A percentile compares a stretch with the other conserved stretches of the same genome.
phyloP scores from a whole-genome alignment of 2,329 filamentous ascomycete species.

The Drechslera avenae region DNA sequence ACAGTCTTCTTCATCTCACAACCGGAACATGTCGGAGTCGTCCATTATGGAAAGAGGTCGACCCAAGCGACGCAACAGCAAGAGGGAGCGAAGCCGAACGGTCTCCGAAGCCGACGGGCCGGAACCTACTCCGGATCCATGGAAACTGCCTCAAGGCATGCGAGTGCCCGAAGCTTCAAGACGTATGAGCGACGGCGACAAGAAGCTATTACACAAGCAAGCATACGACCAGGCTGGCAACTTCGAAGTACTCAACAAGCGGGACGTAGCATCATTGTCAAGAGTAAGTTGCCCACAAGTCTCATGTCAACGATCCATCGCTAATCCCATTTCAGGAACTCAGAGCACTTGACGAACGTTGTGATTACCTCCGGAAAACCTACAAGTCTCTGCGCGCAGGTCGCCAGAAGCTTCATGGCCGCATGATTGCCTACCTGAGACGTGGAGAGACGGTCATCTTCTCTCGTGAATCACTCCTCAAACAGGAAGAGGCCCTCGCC shows the following conservation, averaged over 20 bases:
- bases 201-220: slow-evolving; percentile 46
- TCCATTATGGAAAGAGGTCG: slow-evolving; percentile 48
- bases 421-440: slow-evolving; percentile 78
- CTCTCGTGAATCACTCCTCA: slow-evolving; percentile 74
- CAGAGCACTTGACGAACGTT: slow-evolving; percentile 74
- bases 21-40: slow-evolving; percentile 46
- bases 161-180: slow-evolving; percentile 42
- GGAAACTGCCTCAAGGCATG: slow-evolving; percentile 47
- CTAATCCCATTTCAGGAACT: slow-evolving; percentile 63
- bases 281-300: slow-evolving; percentile 53
- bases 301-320: background rate
- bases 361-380: slow-evolving; percentile 77
- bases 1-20: slow-evolving; percentile 28
- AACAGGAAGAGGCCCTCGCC: slow-evolving; percentile 78
- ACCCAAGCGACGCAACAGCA: slow-evolving; percentile 39
- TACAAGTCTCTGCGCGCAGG: slow-evolving; percentile 76
- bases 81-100: slow-evolving; percentile 40
- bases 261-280: slow-evolving; percentile 59
- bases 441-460: slow-evolving; percentile 73
- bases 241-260: slow-evolving; percentile 49
- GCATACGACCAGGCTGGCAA: slow-evolving; percentile 48
- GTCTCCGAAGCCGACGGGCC: slow-evolving; percentile 41
- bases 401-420: slow-evolving; percentile 74
- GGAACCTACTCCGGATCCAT: slow-evolving; percentile 36
- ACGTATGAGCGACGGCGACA: slow-evolving; percentile 43